These are phyloP conservation scores for Agaricus subrufescens DNA, from an alignment of 768 basidiomycete genomes.

Conservation along the genomic window DNA sequence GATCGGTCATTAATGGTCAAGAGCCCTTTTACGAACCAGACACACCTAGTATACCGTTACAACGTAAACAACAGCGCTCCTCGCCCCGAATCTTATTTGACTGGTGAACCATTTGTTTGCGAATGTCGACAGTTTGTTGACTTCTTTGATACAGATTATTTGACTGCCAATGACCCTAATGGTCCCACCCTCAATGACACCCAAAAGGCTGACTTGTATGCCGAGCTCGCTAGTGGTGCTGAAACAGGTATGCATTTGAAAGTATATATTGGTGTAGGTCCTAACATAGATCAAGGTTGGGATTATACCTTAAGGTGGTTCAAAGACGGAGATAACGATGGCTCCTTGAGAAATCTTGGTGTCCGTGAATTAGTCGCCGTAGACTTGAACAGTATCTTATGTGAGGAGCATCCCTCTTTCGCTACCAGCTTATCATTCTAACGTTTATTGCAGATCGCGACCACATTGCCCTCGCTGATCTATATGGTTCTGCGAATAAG, in stretches of 20 bases:
- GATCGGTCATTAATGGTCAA: constrained; percentile 67
- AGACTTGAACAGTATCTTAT: constrained; percentile 82
- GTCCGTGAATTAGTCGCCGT: constrained; percentile 66
- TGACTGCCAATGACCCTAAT: constrained; percentile 65
- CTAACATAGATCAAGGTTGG: constrained; percentile 28
- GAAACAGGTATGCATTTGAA: constrained; percentile 55
- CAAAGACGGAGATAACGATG: constrained; percentile 27
- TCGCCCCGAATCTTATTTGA: constrained; percentile 78
- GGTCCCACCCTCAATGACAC: constrained; percentile 55
- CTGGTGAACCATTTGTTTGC: constrained; percentile 34
- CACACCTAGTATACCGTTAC: constrained; percentile 66
- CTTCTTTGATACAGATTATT: constrained; percentile 51
- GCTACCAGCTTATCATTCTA: background rate
- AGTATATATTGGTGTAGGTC: constrained; percentile 1
- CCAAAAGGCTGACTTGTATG: constrained; percentile 63
- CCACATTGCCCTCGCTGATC: constrained; percentile 50
- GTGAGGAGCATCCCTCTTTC: constrained; percentile 36
- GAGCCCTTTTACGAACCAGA: constrained; percentile 67
- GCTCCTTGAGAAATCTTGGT: constrained; percentile 64
- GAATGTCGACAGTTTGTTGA: background rate
- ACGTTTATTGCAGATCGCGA: constrained; percentile 49
- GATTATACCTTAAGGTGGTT: constrained; percentile 54
- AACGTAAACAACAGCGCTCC: constrained; percentile 81
- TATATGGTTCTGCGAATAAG: constrained; percentile 49
- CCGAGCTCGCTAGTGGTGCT: constrained; percentile 84